Conservation (phyloP, 1,284 basidiomycete genomes). For the Inonotus obliquus region DNA sequence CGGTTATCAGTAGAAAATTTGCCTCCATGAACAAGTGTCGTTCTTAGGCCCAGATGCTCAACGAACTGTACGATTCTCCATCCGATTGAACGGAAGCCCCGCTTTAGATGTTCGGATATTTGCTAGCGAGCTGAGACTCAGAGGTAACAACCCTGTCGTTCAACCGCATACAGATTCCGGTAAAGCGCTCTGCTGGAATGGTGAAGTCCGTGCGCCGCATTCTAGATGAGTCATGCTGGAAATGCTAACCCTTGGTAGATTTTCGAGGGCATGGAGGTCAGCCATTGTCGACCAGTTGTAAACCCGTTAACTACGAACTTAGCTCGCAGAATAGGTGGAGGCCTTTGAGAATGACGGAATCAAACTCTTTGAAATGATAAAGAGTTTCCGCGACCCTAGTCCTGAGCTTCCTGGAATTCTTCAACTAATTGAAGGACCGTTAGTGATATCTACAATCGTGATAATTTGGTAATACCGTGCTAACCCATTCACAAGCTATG, state of each 20-base stretch:
- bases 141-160: conserved; percentile 55
- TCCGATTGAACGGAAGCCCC: conserved; percentile 3
- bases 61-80: conserved; percentile 23
- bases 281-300: conserved; percentile 16
- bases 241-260: conserved; percentile 39
- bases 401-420: conserved; percentile 47
- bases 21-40: neutral
- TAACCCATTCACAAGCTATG: conserved; percentile 52
- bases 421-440: conserved; percentile 81
- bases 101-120: conserved; percentile 47
- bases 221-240: neutral
- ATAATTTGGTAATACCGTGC: conserved; percentile 8
- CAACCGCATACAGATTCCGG: conserved; percentile 69
- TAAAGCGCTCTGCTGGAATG: conserved; percentile 84
- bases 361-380: conserved; percentile 56
- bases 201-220: conserved; percentile 55
- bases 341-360: conserved; percentile 74
- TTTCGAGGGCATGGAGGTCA: conserved; percentile 71
- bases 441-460: conserved; percentile 36
- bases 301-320: neutral
- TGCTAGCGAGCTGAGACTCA: conserved; percentile 75
- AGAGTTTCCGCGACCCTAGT: conserved; percentile 33
- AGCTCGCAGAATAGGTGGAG: conserved; percentile 35
- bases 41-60: conserved; percentile 61
- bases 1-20: neutral